phyloP scores from a whole-genome alignment of 2,329 filamentous ascomycete species.

The Penicillium italicum region DNA sequence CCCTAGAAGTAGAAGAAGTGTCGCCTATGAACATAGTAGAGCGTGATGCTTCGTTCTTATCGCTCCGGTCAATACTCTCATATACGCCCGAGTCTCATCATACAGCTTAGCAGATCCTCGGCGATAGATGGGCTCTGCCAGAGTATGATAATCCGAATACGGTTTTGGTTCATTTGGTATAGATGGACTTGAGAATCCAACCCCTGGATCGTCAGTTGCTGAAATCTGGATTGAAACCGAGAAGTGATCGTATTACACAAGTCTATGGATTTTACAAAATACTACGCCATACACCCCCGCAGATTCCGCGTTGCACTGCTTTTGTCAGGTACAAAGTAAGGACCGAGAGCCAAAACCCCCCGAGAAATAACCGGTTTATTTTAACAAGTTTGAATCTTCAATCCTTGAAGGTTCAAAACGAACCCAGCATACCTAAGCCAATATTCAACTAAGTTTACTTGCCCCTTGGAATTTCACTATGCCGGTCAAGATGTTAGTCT shows the following conservation, averaged over 20 bases:
- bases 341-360: not conserved
- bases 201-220: too few relatives aligned
- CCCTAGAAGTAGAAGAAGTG: too few relatives aligned
- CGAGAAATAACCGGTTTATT: constrained; percentile 1
- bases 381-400: not conserved
- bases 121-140: too few relatives aligned
- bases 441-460: not conserved
- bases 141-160: too few relatives aligned
- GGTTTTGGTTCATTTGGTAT: too few relatives aligned
- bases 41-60: too few relatives aligned
- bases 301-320: not conserved
- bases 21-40: too few relatives aligned
- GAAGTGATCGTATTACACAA: not conserved
- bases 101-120: too few relatives aligned
- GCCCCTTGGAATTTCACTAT: not conserved
- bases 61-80: too few relatives aligned
- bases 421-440: not conserved
- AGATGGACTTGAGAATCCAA: too few relatives aligned
- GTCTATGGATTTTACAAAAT: not conserved
- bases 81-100: too few relatives aligned
- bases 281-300: not conserved
- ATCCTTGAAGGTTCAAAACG: not conserved
- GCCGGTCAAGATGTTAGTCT: constrained; percentile 5
- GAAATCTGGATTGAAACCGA: not conserved
- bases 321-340: not conserved